These are phyloP conservation scores for Phycomyces blakesleeanus DNA, from an alignment of 192 early-diverging fungal genomes.

Conservation along the genomic window DNA sequence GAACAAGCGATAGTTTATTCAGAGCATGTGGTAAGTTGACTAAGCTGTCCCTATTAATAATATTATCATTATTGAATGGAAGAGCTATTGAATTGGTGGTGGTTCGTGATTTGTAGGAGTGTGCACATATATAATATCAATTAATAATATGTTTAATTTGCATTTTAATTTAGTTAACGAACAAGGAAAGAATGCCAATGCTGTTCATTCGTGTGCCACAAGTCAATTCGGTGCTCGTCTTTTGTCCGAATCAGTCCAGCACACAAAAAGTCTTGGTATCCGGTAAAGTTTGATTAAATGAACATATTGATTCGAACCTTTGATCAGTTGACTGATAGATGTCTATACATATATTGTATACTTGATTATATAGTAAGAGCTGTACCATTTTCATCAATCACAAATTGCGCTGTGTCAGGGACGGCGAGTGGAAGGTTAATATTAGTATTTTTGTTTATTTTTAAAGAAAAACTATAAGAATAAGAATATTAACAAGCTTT, in stretches of 20 bases:
- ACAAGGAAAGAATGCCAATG: conserved; percentile 34
- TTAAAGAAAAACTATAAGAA: too few species aligned
- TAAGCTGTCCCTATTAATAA: too few species aligned
- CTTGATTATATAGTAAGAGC: conserved; percentile 27
- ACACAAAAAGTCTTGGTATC: conserved; percentile 43
- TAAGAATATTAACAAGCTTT: too few species aligned
- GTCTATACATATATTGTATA: neutral
- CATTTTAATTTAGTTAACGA: neutral
- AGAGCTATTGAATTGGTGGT: too few species aligned
- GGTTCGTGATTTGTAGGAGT: too few species aligned
- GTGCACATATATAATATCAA: too few species aligned
- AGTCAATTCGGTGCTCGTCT: conserved; percentile 38
- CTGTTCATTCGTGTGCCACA: conserved; percentile 35
- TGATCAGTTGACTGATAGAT: too few species aligned
- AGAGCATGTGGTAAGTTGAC: conserved; percentile 20
- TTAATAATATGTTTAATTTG: too few species aligned
- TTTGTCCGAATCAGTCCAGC: conserved; percentile 44
- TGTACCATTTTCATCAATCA: conserved; percentile 61
- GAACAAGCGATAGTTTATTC: conserved; percentile 8
- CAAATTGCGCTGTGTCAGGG: conserved; percentile 55
- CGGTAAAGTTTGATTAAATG: neutral
- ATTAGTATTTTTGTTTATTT: too few species aligned
- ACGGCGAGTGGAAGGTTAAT: conserved; percentile 46
- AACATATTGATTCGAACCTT: too few species aligned
- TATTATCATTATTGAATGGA: too few species aligned